Evolutionary conservation across 23 red algal species (phyloP), one percentile per base, ranked within the genome.

Genomic region (Gracilaria gracilis): DNA sequence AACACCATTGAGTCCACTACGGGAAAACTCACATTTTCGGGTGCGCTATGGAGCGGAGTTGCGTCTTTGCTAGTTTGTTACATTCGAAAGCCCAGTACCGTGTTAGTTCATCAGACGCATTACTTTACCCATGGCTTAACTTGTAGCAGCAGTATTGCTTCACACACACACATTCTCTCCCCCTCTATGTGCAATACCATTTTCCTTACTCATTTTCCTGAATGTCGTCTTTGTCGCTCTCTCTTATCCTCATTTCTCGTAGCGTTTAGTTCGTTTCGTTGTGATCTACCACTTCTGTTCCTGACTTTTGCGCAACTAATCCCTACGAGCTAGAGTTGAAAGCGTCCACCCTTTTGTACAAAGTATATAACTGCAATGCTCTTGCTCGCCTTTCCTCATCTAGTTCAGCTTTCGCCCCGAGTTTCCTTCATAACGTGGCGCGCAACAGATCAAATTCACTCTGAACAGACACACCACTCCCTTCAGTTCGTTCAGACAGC

Each of bases 41-140:
- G 86, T 25, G 36, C 55, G 36, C 57, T 90, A 37, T 90, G 86
- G 86, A 37, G 75, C 37, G 73, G 73, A 39, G 67, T 80, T 40
- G 53, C 86, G 48, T 90, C 12, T 90, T 72, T 90, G 70, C 72
- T 49, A 65, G 75, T 80, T 40, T 90, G 59, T 80, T 90, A 48
- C 86, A 90, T 69, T 67, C 86, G 44, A 71, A 90, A 54, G 38
- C 86, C 12, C 42, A 59, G 32, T 29, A 66, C 38, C 70, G 86
- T 54, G 38, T 90, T 49, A 28, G 38, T 37, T 35, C 86, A 20
- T 49, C 37, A 12, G 64, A 81, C 33, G 72, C 86, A 16, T 34
- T 90, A 34, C 72, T 57, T n/a, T 73, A 90, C 48, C 72, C 72
- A 42, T 90, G 86, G 86, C 57, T 90, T 38, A 90, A 40, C 39